Evolutionary conservation across 148 eudicot species (phyloP), one percentile per base, ranked within the genome.

Genomic region (Simmondsia chinensis): DNA sequence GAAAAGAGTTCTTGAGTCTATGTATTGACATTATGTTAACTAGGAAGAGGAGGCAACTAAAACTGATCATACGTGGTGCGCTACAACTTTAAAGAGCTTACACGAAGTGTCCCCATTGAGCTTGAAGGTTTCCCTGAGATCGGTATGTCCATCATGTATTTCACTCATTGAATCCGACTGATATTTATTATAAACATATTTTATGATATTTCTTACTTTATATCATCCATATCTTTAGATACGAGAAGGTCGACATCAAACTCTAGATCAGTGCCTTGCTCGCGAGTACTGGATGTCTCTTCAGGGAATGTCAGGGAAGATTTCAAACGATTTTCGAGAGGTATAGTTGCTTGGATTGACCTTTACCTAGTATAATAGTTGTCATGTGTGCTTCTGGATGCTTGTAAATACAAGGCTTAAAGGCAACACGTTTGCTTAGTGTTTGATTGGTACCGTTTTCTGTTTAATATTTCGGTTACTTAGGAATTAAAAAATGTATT

Each of bases 281-380:
- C 83, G 97, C 17, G 97, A 88, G 61, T 88, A 75, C 48, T 72
- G 91, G 4, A 84, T 88, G 94, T 61, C 97, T 10, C 33, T 81
- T 34, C 81, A 84, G 60, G 87, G 71, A 65, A 38, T 83, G 9
- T 75, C 91, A 22, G 64, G 63, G 23, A 67, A 61, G 55, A 60
- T 88, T 46, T 77, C 94, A 1, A 57, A 47, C 13, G 81, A 88
- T 57, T 83, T 75, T 45, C 39, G 45, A 17, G 97, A 88, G 96
- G 96, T 88, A 70, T 50, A 5, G 17, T n/a, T 29, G 3, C 29
- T 18, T 26, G 38, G n/a, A 10, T 36, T 20, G n/a, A 38, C 19
- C 10, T 17, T 34, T 47, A n/a, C n/a, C n/a, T n/a, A n/a, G n/a
- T n/a, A n/a, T n/a, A n/a, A n/a, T n/a, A n/a, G n/a, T n/a, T n/a